Evolutionary conservation across 345 rosid genomes (phyloP).

Genomic region (Leavenworthia alabamica): DNA sequence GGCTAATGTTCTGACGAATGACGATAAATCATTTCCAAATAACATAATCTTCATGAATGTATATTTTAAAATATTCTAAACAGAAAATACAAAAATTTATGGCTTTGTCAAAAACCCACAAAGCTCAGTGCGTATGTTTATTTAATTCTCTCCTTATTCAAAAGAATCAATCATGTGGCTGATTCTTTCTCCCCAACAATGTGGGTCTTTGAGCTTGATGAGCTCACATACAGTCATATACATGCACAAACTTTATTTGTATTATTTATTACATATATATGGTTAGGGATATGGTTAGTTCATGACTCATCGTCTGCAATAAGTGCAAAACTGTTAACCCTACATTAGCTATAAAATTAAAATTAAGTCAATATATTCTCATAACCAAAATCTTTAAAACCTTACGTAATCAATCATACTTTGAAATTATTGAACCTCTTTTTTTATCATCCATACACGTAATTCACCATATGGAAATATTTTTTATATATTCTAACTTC

Average conservation of each 20-base stretch:
- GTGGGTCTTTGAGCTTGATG: constrained; percentile 2
- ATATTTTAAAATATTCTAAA: background rate
- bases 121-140: background rate
- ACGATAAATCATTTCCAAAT: background rate
- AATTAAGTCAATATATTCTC: background rate
- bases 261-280: background rate
- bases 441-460: background rate
- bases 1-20: background rate
- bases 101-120: constrained; percentile 3
- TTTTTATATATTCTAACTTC: background rate
- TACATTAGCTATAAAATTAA: background rate
- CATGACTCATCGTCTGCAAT: background rate
- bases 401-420: background rate
- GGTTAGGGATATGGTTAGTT: background rate
- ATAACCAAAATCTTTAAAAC: background rate
- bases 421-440: background rate
- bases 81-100: background rate
- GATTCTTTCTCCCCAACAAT: background rate
- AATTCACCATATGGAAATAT: background rate
- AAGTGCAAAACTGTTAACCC: background rate
- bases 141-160: background rate
- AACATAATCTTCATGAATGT: background rate
- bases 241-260: background rate
- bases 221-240: background rate
- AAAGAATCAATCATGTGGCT: background rate